Conservation (phyloP, 164 flowering plant genomes). For the Malania oleifera region DNA sequence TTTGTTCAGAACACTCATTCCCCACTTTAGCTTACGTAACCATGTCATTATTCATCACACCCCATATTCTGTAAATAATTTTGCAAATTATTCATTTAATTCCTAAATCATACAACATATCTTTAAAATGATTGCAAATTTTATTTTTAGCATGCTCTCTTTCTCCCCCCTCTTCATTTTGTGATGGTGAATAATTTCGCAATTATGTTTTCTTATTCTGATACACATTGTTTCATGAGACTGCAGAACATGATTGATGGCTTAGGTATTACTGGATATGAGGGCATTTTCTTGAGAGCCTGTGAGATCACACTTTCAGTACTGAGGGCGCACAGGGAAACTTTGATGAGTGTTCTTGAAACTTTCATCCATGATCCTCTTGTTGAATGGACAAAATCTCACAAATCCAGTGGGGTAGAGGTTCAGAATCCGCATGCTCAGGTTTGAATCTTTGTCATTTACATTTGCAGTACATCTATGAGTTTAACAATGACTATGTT, state of each 20-base stretch:
- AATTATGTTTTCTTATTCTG: not conserved
- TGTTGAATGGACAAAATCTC: conserved; percentile 98
- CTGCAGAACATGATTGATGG: conserved; percentile 97
- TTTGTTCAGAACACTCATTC: not conserved
- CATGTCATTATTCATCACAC: not conserved
- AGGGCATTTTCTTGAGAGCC: conserved; percentile 81
- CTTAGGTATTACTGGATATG: conserved; percentile 94
- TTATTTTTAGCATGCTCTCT: too few relatives aligned
- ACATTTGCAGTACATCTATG: not conserved
- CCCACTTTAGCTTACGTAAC: too few relatives aligned
- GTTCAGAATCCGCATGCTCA: conserved; percentile 99
- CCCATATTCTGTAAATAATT: not conserved
- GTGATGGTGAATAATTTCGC: not conserved
- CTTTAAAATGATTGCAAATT: too few relatives aligned
- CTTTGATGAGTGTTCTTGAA: conserved; percentile 90
- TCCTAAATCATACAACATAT: too few relatives aligned
- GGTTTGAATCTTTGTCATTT: conserved; percentile 38
- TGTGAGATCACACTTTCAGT: conserved; percentile 94
- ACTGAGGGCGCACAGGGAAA: conserved; percentile 80
- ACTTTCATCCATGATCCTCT: conserved; percentile 99
- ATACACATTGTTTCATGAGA: not conserved
- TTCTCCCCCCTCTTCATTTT: not conserved
- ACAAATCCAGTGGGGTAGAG: conserved; percentile 93
- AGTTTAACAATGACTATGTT: too few relatives aligned
- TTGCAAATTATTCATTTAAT: not conserved